These are phyloP conservation scores for Pterocarpus macrocarpus DNA, from an alignment of 306 rosid species.

Conservation along the genomic window DNA sequence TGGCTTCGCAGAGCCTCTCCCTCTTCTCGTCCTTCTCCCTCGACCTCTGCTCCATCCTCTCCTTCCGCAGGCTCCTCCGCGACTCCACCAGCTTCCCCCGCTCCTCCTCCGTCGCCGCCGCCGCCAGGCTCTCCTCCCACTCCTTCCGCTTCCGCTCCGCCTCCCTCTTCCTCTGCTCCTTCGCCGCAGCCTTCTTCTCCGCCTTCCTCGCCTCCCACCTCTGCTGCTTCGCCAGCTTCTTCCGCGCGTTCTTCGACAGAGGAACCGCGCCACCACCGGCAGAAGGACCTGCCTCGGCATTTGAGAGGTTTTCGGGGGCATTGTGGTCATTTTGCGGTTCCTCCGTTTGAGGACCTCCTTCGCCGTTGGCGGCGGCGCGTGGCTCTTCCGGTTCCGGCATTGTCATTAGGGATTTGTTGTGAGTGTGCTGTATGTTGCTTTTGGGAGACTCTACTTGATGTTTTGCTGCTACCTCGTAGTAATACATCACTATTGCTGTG, in stretches of 20 bases:
- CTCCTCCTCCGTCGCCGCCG: conserved; percentile 65
- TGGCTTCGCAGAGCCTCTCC: conserved; percentile 65
- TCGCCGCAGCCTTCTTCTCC: conserved; percentile 79
- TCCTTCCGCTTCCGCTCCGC: conserved; percentile 80
- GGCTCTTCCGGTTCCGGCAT: neutral
- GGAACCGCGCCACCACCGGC: neutral
- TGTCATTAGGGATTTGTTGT: neutral
- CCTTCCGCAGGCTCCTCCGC: conserved; percentile 70
- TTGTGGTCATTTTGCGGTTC: conserved; percentile 32
- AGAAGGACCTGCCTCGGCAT: neutral
- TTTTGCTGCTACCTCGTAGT: neutral
- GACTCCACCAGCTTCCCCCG: conserved; percentile 71
- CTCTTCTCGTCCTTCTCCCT: conserved; percentile 66
- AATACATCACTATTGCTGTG: neutral
- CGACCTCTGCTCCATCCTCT: conserved; percentile 79
- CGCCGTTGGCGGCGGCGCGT: neutral
- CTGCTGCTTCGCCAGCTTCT: conserved; percentile 78
- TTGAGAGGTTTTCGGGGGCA: neutral
- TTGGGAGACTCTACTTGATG: neutral
- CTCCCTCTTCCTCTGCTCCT: conserved; percentile 70
- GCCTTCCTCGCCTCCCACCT: conserved; percentile 80
- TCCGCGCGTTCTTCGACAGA: conserved; percentile 75
- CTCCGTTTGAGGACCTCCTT: neutral
- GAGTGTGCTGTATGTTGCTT: neutral
- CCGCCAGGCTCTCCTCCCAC: conserved; percentile 79